Percentiles rank a stretch among this genome's conserved stretches.
These are phyloP conservation scores for Datisca glomerata DNA, from an alignment of 306 rosid species.

Conservation along the genomic window DNA sequence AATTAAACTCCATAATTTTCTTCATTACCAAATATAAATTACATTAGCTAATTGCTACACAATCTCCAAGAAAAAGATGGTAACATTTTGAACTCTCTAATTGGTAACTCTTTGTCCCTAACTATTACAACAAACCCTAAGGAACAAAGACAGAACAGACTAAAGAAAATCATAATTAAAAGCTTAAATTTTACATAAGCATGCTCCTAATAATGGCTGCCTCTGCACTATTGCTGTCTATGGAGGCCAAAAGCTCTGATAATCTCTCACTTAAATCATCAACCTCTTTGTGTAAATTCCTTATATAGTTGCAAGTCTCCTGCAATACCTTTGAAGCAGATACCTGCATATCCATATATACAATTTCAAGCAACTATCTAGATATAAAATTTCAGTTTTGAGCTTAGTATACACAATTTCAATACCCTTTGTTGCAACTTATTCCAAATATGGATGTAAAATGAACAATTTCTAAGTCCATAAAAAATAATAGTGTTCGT, in stretches of 20 bases:
- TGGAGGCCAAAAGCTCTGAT: constrained; percentile 52
- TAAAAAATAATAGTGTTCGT: too few relatives aligned
- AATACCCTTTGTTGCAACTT: not conserved
- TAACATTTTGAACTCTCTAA: too few relatives aligned
- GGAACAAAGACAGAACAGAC: not conserved
- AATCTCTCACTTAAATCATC: constrained; percentile 72
- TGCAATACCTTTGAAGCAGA: constrained; percentile 56
- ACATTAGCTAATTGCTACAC: too few relatives aligned
- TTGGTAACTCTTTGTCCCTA: too few relatives aligned
- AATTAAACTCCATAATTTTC: too few relatives aligned
- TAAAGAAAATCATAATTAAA: not conserved
- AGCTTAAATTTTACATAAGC: constrained; percentile 33
- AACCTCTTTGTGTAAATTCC: constrained; percentile 70
- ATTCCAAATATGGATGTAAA: not conserved
- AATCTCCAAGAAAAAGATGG: too few relatives aligned
- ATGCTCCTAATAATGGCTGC: constrained; percentile 76
- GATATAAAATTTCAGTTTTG: not conserved
- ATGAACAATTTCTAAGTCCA: not conserved
- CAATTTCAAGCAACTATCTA: too few relatives aligned
- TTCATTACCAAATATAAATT: too few relatives aligned
- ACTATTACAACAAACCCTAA: too few relatives aligned
- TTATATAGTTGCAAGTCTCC: constrained; percentile 82
- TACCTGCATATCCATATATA: too few relatives aligned
- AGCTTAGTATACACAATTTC: not conserved
- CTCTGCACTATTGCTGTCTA: constrained; percentile 61